Evolutionary conservation across 495 filamentous ascomycete species (phyloP), one percentile per base, ranked within the genome.

Genomic region (Geopyxis carbonaria): DNA sequence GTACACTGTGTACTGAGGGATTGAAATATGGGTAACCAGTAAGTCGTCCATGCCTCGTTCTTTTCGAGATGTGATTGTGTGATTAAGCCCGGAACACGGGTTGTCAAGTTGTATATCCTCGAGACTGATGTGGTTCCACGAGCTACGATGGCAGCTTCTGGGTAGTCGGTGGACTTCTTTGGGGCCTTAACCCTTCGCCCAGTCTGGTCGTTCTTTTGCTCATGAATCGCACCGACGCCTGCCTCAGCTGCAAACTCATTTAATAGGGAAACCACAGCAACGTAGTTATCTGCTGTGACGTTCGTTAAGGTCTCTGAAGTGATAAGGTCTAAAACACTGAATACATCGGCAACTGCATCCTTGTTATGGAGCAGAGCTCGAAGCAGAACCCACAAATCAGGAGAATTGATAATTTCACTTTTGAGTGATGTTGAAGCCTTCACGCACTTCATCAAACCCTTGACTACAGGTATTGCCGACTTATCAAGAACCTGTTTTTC

Each of bases 341-440:
- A 94, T 4, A 92, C 84, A 9, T 73, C 66, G 0, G 76, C 65
- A 18, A 83, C 76, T 1, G 77, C 73, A 29, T 81, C 76, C 10
- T 68, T 53, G 31, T 76, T 66, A 6, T 62, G 61, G 25, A 80
- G 70, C 23, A 99, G 64, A 7, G 72, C 73, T 44, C 80, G 72
- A 24, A 99, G 62, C 28, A 93, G 84, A 11, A 81, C 77, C 89
- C 89, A 99, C 59, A 99, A 94, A 48, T 99, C 91, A 1, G 89
- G 89, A 19, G 87, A 93, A 14, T 81, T 85, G 51, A 87, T 85
- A 44, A 95, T 81, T 59, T 94, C 87, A 45, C 77, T 93, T 40
- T 81, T 72, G 15, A 99, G 67, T 13, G 39, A 55, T 11, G 51
- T 42, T 7, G 35, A 25, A 40, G 79, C 70, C 33, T 75, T 72